Percentiles rank a stretch among this genome's conserved stretches.
Conservation (phyloP, 148 eudicot genomes). For the Silene uniflora region DNA sequence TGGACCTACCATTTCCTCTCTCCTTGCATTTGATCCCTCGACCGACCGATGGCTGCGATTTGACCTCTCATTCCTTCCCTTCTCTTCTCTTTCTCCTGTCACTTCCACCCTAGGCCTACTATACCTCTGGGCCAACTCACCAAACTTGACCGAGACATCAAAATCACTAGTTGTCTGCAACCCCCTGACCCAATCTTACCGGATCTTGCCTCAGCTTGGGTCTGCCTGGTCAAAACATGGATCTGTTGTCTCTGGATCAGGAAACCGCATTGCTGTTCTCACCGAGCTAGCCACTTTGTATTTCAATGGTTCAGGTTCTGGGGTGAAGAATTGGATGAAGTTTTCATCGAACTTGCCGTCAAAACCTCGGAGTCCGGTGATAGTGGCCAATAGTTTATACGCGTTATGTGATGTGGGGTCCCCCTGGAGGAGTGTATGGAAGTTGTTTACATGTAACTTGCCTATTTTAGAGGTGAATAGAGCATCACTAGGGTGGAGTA, state of each 20-base stretch:
- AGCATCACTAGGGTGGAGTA: slow-evolving; percentile 46
- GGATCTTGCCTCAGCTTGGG: slow-evolving; percentile 67
- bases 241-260: slow-evolving; percentile 68
- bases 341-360: slow-evolving; percentile 83
- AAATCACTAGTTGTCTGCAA: slow-evolving; percentile 61
- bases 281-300: slow-evolving; percentile 76
- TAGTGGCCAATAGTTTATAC: slow-evolving; percentile 39
- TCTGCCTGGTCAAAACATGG: slow-evolving; percentile 96
- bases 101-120: slow-evolving; percentile 66
- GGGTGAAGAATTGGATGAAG: slow-evolving; percentile 50
- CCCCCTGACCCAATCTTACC: slow-evolving; percentile 45
- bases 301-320: slow-evolving; percentile 26
- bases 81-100: slow-evolving; percentile 56
- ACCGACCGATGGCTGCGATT: slow-evolving; percentile 50
- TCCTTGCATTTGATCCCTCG: slow-evolving; percentile 61
- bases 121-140: slow-evolving; percentile 71
- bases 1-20: slow-evolving; percentile 16
- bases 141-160: slow-evolving; percentile 14
- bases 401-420: slow-evolving; percentile 84
- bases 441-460: slow-evolving; percentile 47
- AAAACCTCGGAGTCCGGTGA: slow-evolving; percentile 73
- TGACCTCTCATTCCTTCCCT: slow-evolving; percentile 74
- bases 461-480: slow-evolving; percentile 29
- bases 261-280: slow-evolving; percentile 51
- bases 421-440: slow-evolving; percentile 86